Evolutionary conservation across 2,329 filamentous ascomycete species (phyloP).

Genomic region (Stachybotrys echinatus): DNA sequence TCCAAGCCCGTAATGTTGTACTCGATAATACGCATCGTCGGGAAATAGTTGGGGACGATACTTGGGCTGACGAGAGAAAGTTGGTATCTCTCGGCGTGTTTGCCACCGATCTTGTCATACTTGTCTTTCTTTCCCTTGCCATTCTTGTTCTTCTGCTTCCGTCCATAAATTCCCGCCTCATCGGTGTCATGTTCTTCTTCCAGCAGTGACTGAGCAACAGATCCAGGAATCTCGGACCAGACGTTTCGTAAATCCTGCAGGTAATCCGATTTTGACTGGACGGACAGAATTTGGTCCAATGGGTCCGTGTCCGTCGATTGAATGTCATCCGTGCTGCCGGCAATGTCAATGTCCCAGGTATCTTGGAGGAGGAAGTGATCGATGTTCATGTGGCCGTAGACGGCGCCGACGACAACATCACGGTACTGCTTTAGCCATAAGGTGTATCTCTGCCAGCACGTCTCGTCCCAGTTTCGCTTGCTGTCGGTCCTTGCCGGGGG

Average conservation of each 20-base stretch:
- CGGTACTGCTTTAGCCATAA: conserved; percentile 87
- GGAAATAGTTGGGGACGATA: conserved; percentile 88
- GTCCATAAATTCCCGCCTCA: conserved; percentile 8
- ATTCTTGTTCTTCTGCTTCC: conserved; percentile 25
- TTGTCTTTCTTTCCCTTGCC: conserved; percentile 55
- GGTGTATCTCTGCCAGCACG: conserved; percentile 96
- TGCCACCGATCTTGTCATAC: conserved; percentile 63
- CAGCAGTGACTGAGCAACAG: conserved; percentile 20
- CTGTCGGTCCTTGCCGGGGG: conserved; percentile 80
- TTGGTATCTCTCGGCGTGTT: conserved; percentile 80
- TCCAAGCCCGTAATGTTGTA: conserved; percentile 86
- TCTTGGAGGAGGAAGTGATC: conserved; percentile 96
- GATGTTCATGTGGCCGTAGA: conserved; percentile 98
- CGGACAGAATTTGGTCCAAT: conserved; percentile 50
- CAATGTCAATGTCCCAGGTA: conserved; percentile 66
- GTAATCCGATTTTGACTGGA: conserved; percentile 63
- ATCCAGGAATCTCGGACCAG: conserved; percentile 72
- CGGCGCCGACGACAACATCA: conserved; percentile 72
- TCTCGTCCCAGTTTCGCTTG: conserved; percentile 92
- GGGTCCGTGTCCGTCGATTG: neutral
- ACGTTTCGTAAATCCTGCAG: conserved; percentile 67
- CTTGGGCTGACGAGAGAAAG: conserved; percentile 78
- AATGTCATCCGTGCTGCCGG: conserved; percentile 25
- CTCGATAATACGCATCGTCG: conserved; percentile 82
- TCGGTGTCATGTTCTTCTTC: conserved; percentile 11